Evolutionary conservation across 164 flowering plant species (phyloP).

Genomic region (Dillenia turbinata): DNA sequence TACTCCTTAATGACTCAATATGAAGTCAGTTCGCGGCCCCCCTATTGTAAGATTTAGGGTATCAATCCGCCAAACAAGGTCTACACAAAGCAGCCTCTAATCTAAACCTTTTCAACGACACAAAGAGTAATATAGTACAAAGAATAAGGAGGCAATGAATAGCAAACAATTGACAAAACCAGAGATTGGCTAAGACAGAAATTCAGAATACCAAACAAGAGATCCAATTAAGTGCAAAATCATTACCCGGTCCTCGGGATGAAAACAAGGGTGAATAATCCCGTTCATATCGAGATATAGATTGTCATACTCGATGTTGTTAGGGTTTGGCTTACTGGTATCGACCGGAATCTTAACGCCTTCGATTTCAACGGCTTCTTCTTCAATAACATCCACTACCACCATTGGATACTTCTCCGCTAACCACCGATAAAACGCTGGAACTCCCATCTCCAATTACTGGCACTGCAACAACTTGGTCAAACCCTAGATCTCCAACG

Average conservation of each 20-base stretch:
- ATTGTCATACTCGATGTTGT: constrained; percentile 74
- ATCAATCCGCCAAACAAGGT: too few species aligned
- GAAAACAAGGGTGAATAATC: constrained; percentile 93
- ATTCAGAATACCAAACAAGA: too few species aligned
- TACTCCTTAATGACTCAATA: too few species aligned
- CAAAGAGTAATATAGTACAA: too few species aligned
- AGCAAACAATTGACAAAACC: background rate
- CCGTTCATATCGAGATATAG: constrained; percentile 95
- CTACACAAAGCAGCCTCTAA: too few species aligned
- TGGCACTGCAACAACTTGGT: too few species aligned
- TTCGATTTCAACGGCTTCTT: constrained; percentile 74
- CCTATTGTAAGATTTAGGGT: too few species aligned
- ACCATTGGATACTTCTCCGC: constrained; percentile 90
- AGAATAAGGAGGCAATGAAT: background rate
- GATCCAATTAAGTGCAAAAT: too few species aligned
- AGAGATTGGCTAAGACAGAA: background rate
- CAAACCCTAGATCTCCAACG: constrained; percentile 2
- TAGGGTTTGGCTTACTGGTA: constrained; percentile 85
- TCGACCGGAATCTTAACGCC: constrained; percentile 74
- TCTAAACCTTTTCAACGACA: too few species aligned
- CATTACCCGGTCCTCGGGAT: constrained; percentile 87
- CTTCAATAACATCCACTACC: constrained; percentile 74
- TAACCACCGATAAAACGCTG: constrained; percentile 89
- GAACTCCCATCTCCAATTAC: constrained; percentile 71
- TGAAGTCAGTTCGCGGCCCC: too few species aligned